A percentile compares a stretch with the other conserved stretches of the same genome.
Conservation (phyloP, 257 asterid species). For the Solanum lignicaule region DNA sequence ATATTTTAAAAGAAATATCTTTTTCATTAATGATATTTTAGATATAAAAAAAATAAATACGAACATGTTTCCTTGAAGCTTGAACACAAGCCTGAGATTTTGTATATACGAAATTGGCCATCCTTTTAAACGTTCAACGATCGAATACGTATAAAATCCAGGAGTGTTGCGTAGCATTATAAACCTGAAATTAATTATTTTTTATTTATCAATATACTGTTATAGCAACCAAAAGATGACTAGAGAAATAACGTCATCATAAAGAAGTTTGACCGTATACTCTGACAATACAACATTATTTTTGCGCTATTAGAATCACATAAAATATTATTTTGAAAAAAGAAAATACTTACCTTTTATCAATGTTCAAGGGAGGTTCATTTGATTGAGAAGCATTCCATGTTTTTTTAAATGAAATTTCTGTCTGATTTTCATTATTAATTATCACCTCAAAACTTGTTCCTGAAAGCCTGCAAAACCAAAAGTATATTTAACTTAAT, state of each 20-base stretch:
- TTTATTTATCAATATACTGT: not conserved
- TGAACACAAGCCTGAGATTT: conserved; percentile 41
- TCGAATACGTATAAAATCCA: conserved; percentile 41
- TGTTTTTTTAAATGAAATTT: conserved; percentile 38
- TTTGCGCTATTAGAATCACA: not conserved
- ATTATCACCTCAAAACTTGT: conserved; percentile 25
- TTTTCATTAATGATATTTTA: not conserved
- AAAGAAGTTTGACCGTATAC: not conserved
- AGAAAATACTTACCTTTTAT: conserved; percentile 27
- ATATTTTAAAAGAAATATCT: too few relatives aligned
- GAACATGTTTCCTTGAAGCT: conserved; percentile 30
- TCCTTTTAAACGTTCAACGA: conserved; percentile 28
- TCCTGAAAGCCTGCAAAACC: conserved; percentile 26
- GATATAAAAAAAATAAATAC: not conserved
- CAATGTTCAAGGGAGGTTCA: conserved; percentile 34
- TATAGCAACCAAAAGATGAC: too few relatives aligned
- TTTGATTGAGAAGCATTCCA: conserved; percentile 24
- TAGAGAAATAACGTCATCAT: accelerated
- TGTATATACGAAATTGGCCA: conserved; percentile 32
- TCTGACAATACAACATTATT: not conserved
- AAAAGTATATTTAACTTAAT: not conserved
- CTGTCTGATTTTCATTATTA: conserved; percentile 22
- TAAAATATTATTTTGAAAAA: not conserved
- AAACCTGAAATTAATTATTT: conserved; percentile 6
- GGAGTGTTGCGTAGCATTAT: conserved; percentile 32